Percentiles rank a stretch among this genome's conserved stretches.
Conservation (phyloP, 495 filamentous ascomycete genomes). For the Penicillium chermesinum region DNA sequence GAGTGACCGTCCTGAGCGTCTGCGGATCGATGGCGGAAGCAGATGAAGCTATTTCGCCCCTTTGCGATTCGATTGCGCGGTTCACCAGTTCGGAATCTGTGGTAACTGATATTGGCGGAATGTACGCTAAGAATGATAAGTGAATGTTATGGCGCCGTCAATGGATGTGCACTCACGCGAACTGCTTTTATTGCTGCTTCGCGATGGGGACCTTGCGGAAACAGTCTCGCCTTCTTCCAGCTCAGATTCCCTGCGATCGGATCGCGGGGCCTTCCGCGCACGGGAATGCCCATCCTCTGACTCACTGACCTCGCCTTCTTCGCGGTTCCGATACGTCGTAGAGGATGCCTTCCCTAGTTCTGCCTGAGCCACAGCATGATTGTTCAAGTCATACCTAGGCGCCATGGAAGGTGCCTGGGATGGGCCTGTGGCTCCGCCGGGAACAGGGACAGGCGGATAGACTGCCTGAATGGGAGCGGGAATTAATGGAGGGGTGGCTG, state of each 20-base stretch:
- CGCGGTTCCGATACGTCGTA: constrained; percentile 32
- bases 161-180: constrained; percentile 36
- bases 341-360: constrained; percentile 3
- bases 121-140: too few relatives aligned
- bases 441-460: constrained; percentile 24
- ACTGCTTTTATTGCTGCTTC: constrained; percentile 25
- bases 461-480: constrained; percentile 23
- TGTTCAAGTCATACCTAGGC: neutral
- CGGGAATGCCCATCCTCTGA: constrained; percentile 45
- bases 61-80: constrained; percentile 16
- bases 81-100: constrained; percentile 14
- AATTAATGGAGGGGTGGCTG: constrained; percentile 24
- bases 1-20: constrained; percentile 24
- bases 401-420: constrained; percentile 1
- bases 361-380: too few relatives aligned
- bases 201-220: constrained; percentile 20
- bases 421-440: constrained; percentile 11
- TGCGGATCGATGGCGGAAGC: neutral
- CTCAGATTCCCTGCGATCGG: constrained; percentile 3
- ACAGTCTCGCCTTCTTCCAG: constrained; percentile 28
- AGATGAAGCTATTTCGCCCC: neutral
- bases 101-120: constrained; percentile 32
- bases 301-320: constrained; percentile 75
- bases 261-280: neutral
- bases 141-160: too few relatives aligned